Evolutionary conservation across 176 grass and related monocot genomes (phyloP), one percentile per base, ranked within the genome.

Genomic region (Leersia perrieri): DNA sequence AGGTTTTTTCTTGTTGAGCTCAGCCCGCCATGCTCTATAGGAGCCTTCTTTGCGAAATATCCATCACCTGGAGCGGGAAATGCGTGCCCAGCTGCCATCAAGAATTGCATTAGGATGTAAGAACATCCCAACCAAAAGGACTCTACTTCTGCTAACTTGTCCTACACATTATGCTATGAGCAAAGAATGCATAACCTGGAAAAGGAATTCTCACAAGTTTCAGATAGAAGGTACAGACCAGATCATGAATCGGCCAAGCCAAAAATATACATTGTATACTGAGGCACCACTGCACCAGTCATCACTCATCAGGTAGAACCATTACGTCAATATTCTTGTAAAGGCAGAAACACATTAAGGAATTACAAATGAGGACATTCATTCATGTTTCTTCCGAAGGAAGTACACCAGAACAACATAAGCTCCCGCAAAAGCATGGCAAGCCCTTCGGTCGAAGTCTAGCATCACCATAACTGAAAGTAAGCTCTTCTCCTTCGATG

Each of bases 311-410:
- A 44, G 20, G 7, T 55, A 55, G 18, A 42, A 25, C 16, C 36
- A 14, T 41, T 2, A 75, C 61, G 73, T 5, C 28, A 66, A 57
- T 9, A 20, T 33, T 65, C 27, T 36, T 81, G 5, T 3, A 36
- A 63, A 31, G 3, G 32, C 28, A 73, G 60, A 3, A 29, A 63
- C 13, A 1, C 8, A 38, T 38, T 18, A 33, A 63, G 9, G 18
- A 71, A 36, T 20, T 72, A 49, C 69, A 88, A 11, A 42, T 9
- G 2, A 53, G 40, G 25, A 4, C 29, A 35, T 33, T 2, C 41
- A 18, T 25, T 91, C 81, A 94, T 72, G 90, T 98, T 79, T 98
- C 86, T 79, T 98, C 95, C 5, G 95, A 90, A 70, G 95, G 92
- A 72, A 98, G 67, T 33, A 83, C 63, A 49, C 95, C 95, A 55